These are phyloP conservation scores for Grosmannia clavigera DNA, from an alignment of 2,329 filamentous ascomycete species.

Conservation along the genomic window DNA sequence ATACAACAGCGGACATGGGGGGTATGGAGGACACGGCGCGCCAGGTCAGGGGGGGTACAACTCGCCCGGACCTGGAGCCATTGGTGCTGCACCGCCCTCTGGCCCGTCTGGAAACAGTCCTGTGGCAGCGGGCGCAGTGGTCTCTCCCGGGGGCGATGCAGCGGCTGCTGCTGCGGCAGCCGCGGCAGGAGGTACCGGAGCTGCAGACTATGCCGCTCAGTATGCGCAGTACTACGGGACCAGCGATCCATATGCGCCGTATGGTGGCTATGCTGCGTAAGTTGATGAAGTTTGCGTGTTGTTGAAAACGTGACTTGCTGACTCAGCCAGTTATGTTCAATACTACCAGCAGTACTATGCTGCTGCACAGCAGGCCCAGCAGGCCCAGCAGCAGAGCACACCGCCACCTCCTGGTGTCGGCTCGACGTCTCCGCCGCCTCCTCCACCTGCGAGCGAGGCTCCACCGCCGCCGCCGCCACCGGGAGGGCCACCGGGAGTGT, in stretches of 20 bases:
- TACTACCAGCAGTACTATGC: slow-evolving; percentile 64
- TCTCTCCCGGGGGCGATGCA: neutral
- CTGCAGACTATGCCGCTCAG: slow-evolving; percentile 62
- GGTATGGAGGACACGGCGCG: slow-evolving; percentile 20
- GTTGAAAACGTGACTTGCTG: neutral
- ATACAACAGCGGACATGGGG: neutral
- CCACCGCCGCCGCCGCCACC: slow-evolving; percentile 41
- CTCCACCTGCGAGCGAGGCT: slow-evolving; percentile 27
- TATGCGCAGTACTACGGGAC: slow-evolving; percentile 71
- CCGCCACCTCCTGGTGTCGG: slow-evolving; percentile 11
- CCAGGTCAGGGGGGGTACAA: slow-evolving; percentile 23
- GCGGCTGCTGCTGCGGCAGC: slow-evolving; percentile 16
- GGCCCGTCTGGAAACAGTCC: neutral
- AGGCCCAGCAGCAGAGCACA: slow-evolving; percentile 22
- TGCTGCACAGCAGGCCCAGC: slow-evolving; percentile 38
- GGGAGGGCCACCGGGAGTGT: slow-evolving; percentile 36
- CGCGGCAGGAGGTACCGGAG: slow-evolving; percentile 17
- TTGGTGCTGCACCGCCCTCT: neutral
- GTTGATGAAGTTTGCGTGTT: slow-evolving; percentile 14
- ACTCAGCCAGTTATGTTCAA: slow-evolving; percentile 40
- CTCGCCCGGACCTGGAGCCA: slow-evolving; percentile 16
- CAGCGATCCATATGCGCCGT: slow-evolving; percentile 71
- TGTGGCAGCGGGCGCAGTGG: neutral
- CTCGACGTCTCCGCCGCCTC: neutral
- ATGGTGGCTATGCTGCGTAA: slow-evolving; percentile 75